These are phyloP conservation scores for Talaromyces sp. DNA, from an alignment of 2,329 filamentous ascomycete species.

Conservation along the genomic window DNA sequence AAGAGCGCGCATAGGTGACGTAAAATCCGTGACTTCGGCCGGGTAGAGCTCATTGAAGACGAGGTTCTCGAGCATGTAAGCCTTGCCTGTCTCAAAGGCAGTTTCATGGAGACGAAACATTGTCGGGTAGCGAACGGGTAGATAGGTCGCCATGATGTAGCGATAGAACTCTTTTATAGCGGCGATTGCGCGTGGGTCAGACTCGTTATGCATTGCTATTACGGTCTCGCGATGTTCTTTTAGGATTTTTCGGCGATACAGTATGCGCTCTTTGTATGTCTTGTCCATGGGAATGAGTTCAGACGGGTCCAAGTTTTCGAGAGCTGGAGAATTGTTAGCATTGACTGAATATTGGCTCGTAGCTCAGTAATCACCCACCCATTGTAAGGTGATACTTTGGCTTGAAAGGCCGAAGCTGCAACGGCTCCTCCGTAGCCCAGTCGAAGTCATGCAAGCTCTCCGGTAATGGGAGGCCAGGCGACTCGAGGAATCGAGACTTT, in stretches of 20 bases:
- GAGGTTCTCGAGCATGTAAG: slow-evolving; percentile 43
- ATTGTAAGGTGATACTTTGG: slow-evolving; percentile 63
- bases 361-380: slow-evolving; percentile 43
- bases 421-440: slow-evolving; percentile 50
- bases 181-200: slow-evolving; percentile 40
- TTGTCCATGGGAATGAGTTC: slow-evolving; percentile 59
- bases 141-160: slow-evolving; percentile 54
- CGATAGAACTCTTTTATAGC: slow-evolving; percentile 57
- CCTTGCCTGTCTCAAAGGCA: slow-evolving; percentile 25
- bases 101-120: slow-evolving; percentile 46
- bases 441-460: slow-evolving; percentile 48
- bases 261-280: slow-evolving; percentile 54
- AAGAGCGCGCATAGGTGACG: slow-evolving; percentile 42
- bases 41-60: slow-evolving; percentile 46
- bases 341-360: background rate
- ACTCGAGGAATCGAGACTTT: slow-evolving; percentile 17
- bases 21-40: slow-evolving; percentile 28
- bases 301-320: slow-evolving; percentile 53
- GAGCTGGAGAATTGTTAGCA: slow-evolving; percentile 36
- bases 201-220: slow-evolving; percentile 37
- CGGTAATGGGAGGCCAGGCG: slow-evolving; percentile 17
- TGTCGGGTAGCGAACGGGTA: slow-evolving; percentile 56
- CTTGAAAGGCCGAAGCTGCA: slow-evolving; percentile 58
- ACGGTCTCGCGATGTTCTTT: slow-evolving; percentile 41
- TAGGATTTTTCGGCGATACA: slow-evolving; percentile 50